Evolutionary conservation across 768 basidiomycete genomes (phyloP), one percentile per base, ranked within the genome.

Genomic region (Podaxis sp.): DNA sequence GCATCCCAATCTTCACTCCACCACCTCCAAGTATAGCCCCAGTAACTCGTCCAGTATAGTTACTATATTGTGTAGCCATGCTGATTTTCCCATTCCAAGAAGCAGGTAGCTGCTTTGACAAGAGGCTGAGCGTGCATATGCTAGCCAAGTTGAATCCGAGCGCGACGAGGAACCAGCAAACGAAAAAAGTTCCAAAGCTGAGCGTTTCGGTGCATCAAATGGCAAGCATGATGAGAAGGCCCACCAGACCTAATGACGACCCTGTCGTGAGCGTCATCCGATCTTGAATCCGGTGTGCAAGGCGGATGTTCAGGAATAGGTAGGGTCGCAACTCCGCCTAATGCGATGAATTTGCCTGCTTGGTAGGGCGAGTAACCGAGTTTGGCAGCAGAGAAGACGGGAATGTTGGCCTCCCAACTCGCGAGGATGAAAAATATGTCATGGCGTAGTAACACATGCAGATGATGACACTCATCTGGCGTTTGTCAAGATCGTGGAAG

Each of bases 141-240:
- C 81, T 86, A n/a, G 85, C 81, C 10, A 89, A 74, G 70, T 89
- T 89, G 76, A 89, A 90, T 1, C 89, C 88, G 4, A 89, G 76
- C 25, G 89, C 87, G 23, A 89, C 75, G 42, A 82, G 75, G 73
- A 81, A 81, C 85, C 85, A 82, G 61, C 77, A 79, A 5, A 79
- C 67, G 57, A 76, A 77, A 47, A 87, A 65, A 14, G 77, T 77
- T 5, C 75, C 79, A 61, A 83, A 86, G 25, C 70, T 75, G 18
- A 85, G 70, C 23, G 66, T 74, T 23, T 69, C 65, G 23, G 77
- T 68, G 25, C 65, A 61, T 7, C 87, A 71, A 35, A 87, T 73
- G 11, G 70, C 73, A 23, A 86, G 68, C 67, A 84, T 79, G 58
- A 82, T 70, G 50, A 85, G 58, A 32, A 89, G 77, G 3, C 84